Evolutionary conservation across 345 rosid genomes (phyloP).

Genomic region (Brassica juncea): DNA sequence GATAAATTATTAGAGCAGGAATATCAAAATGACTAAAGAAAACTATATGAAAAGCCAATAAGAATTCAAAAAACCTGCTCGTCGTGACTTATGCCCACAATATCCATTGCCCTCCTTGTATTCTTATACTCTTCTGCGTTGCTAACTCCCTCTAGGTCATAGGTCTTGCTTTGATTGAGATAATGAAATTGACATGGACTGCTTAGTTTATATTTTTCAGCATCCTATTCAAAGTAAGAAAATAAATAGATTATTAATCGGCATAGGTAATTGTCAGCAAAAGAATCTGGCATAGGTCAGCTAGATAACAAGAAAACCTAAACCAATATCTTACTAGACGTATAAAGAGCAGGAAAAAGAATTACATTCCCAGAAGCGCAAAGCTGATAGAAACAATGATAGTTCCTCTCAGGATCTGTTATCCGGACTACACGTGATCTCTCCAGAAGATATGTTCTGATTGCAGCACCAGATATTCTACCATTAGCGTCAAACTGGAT

Average conservation of each 20-base stretch:
- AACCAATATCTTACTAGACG: neutral
- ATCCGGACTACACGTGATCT: neutral
- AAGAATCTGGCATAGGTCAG: neutral
- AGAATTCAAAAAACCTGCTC: neutral
- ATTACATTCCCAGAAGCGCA: neutral
- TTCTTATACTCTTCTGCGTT: neutral
- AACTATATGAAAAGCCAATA: neutral
- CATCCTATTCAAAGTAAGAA: neutral
- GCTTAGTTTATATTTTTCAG: neutral
- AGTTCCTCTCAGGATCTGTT: neutral
- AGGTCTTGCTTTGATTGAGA: neutral
- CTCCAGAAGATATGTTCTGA: neutral
- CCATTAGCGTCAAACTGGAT: neutral
- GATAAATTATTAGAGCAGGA: neutral
- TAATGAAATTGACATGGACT: neutral
- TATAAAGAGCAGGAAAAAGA: neutral
- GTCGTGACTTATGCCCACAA: neutral
- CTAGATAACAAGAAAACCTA: neutral
- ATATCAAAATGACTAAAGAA: neutral
- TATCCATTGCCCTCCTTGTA: neutral
- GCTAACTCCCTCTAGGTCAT: neutral
- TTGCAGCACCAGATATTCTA: neutral
- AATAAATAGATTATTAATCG: neutral
- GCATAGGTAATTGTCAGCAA: too few species aligned
- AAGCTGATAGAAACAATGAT: neutral